Conservation (phyloP, 2,329 filamentous ascomycete species). For the Stenocarpella maydis region DNA sequence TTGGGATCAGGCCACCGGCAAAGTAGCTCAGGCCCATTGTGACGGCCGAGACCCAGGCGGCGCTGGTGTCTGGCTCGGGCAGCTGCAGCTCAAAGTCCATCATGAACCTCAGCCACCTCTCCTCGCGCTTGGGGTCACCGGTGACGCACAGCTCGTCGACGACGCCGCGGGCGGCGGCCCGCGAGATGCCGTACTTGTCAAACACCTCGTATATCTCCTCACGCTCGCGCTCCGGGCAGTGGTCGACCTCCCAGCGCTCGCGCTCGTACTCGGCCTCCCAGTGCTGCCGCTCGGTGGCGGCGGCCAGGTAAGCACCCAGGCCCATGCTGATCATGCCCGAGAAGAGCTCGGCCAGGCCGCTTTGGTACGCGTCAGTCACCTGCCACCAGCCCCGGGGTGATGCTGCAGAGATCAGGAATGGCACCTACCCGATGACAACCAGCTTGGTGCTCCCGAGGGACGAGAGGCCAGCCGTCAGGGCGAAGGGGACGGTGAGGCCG, state of each 20-base stretch:
- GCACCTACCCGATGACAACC: constrained; percentile 76
- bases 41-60: constrained; percentile 63
- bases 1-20: constrained; percentile 73
- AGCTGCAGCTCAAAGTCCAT: constrained; percentile 66
- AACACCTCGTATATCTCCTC: constrained; percentile 59
- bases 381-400: too few species aligned
- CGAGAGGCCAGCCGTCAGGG: constrained; percentile 77
- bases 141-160: constrained; percentile 59
- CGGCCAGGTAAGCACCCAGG: constrained; percentile 76
- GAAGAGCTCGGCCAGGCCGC: constrained; percentile 78
- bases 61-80: constrained; percentile 52
- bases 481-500: constrained; percentile 82
- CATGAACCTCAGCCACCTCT: constrained; percentile 64
- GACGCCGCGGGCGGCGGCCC: constrained; percentile 52
- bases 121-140: constrained; percentile 41
- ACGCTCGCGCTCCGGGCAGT: constrained; percentile 54
- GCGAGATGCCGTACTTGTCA: constrained; percentile 54
- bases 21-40: constrained; percentile 76
- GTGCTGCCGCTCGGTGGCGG: constrained; percentile 62
- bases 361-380: too few species aligned
- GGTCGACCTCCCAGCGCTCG: constrained; percentile 53
- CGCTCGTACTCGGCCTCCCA: constrained; percentile 58
- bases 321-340: constrained; percentile 82
- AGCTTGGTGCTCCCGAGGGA: constrained; percentile 70
- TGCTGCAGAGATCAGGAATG: too few species aligned